Evolutionary conservation across 345 rosid species (phyloP), one percentile per base, ranked within the genome.

Genomic region (Abelmoschus esculentus): DNA sequence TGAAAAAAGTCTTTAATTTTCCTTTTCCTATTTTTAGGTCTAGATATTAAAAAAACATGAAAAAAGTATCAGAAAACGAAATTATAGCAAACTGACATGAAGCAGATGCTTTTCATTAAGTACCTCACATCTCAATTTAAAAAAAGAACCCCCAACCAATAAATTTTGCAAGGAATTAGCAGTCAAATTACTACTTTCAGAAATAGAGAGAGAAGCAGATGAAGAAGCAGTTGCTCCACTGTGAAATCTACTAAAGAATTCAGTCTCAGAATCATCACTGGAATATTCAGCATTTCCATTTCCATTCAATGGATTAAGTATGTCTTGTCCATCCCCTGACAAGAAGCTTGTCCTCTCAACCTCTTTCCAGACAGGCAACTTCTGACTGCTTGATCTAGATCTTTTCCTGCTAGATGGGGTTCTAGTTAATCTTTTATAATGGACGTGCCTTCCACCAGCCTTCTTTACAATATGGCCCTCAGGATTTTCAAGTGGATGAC

Each of bases 91-190:
- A 72, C 66, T 19, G 40, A 71, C 7, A 62, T 58, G 65, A 65
- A 67, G 47, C 18, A 8, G 47, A 68, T 17, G 65, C 70, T 18
- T 74, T 52, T 34, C 64, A 54, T 69, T 59, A 61, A 75, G 67
- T 90, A 95, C 99, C 99, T 96, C 97, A 72, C 97, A 96, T 83
- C 89, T 89, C 87, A 96, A 82, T 84, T 83, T 90, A 74, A 76
- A 83, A 81, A 90, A 90, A 31, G 96, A 86, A 76, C 86, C 96
- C 71, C 81, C 73, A 84, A 83, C 75, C 83, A 92, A 77, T 3
- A 96, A 83, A 72, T 73, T 82, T 77, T 74, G 84, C 70, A 80
- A 17, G 52, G 90, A 76, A 75, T 66, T 86, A 80, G 61, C 71
- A 61, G 79, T 71, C 38, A 60, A 62, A 78, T 73, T 77, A 70